phyloP scores from a whole-genome alignment of 495 filamentous ascomycete genomes.

The Tuber melanosporum region DNA sequence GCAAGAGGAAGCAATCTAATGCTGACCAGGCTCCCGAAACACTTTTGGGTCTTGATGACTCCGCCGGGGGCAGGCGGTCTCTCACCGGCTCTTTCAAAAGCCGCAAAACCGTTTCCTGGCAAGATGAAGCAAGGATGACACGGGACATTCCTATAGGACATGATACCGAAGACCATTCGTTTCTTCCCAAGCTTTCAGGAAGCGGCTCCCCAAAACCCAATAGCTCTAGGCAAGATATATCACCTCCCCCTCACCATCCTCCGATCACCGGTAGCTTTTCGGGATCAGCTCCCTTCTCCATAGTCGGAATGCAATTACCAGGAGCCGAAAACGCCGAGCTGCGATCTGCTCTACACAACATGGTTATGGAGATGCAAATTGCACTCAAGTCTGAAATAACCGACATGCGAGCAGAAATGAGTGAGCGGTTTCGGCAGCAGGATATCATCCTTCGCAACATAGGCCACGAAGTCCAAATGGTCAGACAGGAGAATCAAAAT shows the following conservation, averaged over 20 bases:
- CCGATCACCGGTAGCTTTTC: background rate
- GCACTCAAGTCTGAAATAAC: conserved; percentile 31
- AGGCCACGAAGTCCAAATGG: conserved; percentile 27
- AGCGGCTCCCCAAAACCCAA: background rate
- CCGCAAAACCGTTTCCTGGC: conserved; percentile 39
- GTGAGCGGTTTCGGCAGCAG: conserved; percentile 27
- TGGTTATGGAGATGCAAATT: conserved; percentile 30
- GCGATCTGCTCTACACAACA: conserved; percentile 20
- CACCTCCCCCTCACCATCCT: background rate
- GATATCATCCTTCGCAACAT: conserved; percentile 26
- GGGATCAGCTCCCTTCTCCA: background rate
- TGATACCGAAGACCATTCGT: background rate
- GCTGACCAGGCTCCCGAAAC: conserved; percentile 16
- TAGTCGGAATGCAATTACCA: background rate
- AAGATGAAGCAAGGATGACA: conserved; percentile 5
- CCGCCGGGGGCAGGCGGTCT: conserved; percentile 17
- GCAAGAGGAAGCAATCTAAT: conserved; percentile 24
- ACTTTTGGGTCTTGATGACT: conserved; percentile 12
- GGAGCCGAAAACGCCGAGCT: conserved; percentile 8
- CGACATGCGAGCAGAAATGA: conserved; percentile 34
- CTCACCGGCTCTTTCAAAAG: conserved; percentile 37
- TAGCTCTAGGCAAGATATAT: background rate
- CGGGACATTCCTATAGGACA: background rate
- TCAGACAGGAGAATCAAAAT: conserved; percentile 33
- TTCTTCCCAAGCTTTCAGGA: background rate